Evolutionary conservation across 768 basidiomycete genomes (phyloP), one percentile per base, ranked within the genome.

Genomic region (Neoboletus subvelutipes): DNA sequence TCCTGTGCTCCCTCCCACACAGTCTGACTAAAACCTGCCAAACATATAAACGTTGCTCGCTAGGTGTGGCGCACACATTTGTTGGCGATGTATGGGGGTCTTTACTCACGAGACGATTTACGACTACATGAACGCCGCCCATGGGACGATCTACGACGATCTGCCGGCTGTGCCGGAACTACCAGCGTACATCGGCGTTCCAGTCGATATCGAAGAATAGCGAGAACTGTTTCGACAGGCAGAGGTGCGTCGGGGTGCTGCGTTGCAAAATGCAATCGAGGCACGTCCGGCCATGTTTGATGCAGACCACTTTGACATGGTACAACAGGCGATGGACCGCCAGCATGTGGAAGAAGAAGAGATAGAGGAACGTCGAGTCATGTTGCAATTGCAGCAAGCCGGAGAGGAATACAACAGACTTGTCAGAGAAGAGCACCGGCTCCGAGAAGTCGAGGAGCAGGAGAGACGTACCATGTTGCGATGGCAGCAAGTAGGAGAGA

Each of bases 81-180:
- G n/a, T n/a, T n/a, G n/a, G n/a, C n/a, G n/a, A n/a, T n/a, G n/a
- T n/a, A n/a, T n/a, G n/a, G n/a, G n/a, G n/a, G n/a, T n/a, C n/a
- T n/a, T 84, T 46, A 56, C 55, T 0, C 20, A 4, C 0, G 56
- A 36, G 0, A 63, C 67, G 6, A 73, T 78, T 18, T 77, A 78
- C 45, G 1, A 10, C 0, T 80, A 82, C 45, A 76, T 83, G 77
- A 49, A 49, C 11, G 17, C 1, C 0, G 65, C 28, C 2, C 77
- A 78, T 58, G 72, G 71, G 31, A 61, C 64, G n/a, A 68, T 71
- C 20, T 46, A 71, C 17, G 70, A 56, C 11, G 62, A 65, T 26
- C 52, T 12, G 26, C 57, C 53, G 1, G 54, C 7, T 6, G 55
- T 9, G 28, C 56, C 43, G 7, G 54, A 58, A 4, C 60, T 50